Evolutionary conservation across 768 basidiomycete genomes (phyloP), one percentile per base, ranked within the genome.

Genomic region (Pleurotus pulmonarius): DNA sequence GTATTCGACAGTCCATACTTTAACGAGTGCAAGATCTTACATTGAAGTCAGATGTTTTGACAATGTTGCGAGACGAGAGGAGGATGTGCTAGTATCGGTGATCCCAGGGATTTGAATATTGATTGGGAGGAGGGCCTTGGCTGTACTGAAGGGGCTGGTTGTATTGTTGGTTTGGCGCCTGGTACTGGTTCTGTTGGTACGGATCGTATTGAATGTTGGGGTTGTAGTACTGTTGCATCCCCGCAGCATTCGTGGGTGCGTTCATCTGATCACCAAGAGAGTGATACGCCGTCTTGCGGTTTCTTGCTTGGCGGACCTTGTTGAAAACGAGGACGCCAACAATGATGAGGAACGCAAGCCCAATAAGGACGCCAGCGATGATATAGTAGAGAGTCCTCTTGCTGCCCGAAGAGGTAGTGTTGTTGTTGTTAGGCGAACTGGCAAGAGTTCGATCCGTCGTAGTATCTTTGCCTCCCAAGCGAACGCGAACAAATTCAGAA

Each of bases 101-200:
- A 53, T 53, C 51, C 51, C 51, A 53, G 25, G 51, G 51, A 13
- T 41, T 53, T 38, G 51, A 53, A 39, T 53, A 53, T 37, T 53
- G 51, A 29, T 53, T 53, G 6, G 51, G 51, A 18, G 51, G 51
- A 22, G 39, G 39, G 39, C 41, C 39, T 41, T 34, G 51, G 16
- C 18, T 34, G 16, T 53, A 38, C n/a, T 51, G 49, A 51, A 22
- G 46, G 7, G 46, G 46, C 24, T 34, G 29, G 6, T 34, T 37
- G 34, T 51, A 51, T 16, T 51, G 49, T 1, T 15, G 25, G n/a
- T 22, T 22, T 41, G 51, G 51, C 7, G 37, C 18, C 20, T 15
- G 26, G 48, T 38, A 49, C 48, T 49, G 51, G 16, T 20, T 40
- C n/a, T 53, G 51, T 9, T 53, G 39, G 39, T 40, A 39, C 9